Evolutionary conservation across 1,284 basidiomycete genomes (phyloP).

Genomic region (Apiotrichum brassicae): DNA sequence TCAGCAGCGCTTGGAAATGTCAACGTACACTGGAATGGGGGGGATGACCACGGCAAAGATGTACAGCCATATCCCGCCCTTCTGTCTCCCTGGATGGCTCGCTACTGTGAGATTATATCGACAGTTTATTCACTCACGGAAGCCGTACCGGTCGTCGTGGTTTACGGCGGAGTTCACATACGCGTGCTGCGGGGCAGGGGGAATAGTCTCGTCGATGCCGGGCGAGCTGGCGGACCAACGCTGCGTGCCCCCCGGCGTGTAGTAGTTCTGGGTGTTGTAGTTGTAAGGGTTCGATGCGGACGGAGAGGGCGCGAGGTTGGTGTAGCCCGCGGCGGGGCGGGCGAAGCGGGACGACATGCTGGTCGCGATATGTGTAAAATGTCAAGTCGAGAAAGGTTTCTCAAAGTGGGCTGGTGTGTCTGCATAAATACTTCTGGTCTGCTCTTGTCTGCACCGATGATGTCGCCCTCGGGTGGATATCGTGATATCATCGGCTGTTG

Average conservation of each 20-base stretch:
- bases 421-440: too few relatives aligned
- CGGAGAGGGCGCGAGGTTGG: not conserved
- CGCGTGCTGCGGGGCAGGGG: not conserved
- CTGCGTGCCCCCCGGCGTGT: not conserved
- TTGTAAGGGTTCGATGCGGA: not conserved
- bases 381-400: too few relatives aligned
- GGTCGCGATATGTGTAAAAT: too few relatives aligned
- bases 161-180: not conserved
- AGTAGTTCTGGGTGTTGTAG: not conserved
- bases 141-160: conserved; percentile 2
- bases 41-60: conserved; percentile 8
- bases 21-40: conserved; percentile 8
- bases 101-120: too few relatives aligned
- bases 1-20: too few relatives aligned
- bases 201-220: not conserved
- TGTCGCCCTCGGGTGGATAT: too few relatives aligned
- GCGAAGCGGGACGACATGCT: not conserved
- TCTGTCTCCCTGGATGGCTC: not conserved
- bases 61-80: not conserved
- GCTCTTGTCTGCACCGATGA: too few relatives aligned
- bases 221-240: too few relatives aligned
- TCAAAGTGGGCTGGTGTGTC: too few relatives aligned
- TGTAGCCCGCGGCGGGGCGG: not conserved
- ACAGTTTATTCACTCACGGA: not conserved
- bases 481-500: too few relatives aligned